Base-by-base conservation (phyloP, 2,329 filamentous ascomycete species). In the Diplocarpon mali region DNA sequence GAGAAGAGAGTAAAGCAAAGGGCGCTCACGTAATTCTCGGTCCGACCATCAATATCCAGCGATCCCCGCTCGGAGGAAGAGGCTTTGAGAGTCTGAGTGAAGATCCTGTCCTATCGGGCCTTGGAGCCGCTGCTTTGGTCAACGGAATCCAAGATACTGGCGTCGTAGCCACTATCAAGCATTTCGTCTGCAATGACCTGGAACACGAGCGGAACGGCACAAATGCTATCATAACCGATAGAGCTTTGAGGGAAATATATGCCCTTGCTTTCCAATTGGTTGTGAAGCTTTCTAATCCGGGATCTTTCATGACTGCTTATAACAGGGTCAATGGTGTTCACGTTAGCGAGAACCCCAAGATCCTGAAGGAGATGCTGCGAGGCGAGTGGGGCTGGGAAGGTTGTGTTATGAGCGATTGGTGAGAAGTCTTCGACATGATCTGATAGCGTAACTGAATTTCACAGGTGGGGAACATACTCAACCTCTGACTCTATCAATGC, bases 1-100 rank as follows among this genome's bases (percentile, higher is more conserved):
- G 78, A 11, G 64, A 71, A 42, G 82, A 86, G 59, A 74, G 79
- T 56, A 72, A 70, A 48, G 74, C 65, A 41, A 89, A 89, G 64
- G 81, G 80, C 40, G 73, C 82, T 8, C 80, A 86, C 54, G 73
- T 85, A 13, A 75, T 83, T 53, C 69, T 89, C 9, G 84, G 81
- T 2, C 84, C 84, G 0, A 74, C 70, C 0, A 67, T 72, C 31
- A 71, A 66, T 52, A 70, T 71, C 31, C 68, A 71, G 34, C 64
- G 69, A 5, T 66, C 65, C 11, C 69, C 69, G 0, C 61, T 72
- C 0, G 69, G 69, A 6, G 69, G 69, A 3, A 65, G 69, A 28
- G 67, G 67, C 35, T 72, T 71, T 47, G 69, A 72, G 49, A 66
- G 63, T 37, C 68, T 69, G 44, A 66, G 64, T 20, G 67, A 72